Evolutionary conservation across 176 grass and related monocot species (phyloP), one percentile per base, ranked within the genome.

Genomic region (Hyparrhenia diplandra): DNA sequence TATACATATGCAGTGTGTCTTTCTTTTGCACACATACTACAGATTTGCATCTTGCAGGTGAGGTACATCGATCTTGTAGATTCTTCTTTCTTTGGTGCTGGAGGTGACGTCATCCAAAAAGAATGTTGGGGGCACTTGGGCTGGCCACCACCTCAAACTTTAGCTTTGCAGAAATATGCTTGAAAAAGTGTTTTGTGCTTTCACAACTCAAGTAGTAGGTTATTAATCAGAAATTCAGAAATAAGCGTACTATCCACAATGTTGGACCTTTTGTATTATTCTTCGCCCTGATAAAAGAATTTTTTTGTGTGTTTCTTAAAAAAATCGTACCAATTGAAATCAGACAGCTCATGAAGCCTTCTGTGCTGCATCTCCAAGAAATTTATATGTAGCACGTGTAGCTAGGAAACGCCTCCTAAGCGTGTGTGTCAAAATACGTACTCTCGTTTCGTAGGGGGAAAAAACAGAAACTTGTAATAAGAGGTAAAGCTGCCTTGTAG

Each of bases 51-150:
- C 70, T 1, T 64, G 57, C 55, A 73, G 67, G 8, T 18, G 63
- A 52, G 8, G 84, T n/a, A 39, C 67, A n/a, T n/a, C n/a, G n/a
- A 30, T 57, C 18, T 74, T 42, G 23, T 47, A 74, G 73, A 88
- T 83, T 78, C 80, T 83, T n/a, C 20, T 10, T 80, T 83, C 65
- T 77, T 80, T 75, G 49, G 70, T 59, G 35, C n/a, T 29, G 68
- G 21, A 41, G 76, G 37, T 68, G 75, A 69, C 81, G 67, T 74
- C 86, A 80, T n/a, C 29, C 18, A 64, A 35, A 67, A 73, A 59
- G 71, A 71, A 65, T 71, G 75, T 70, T 75, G n/a, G n/a, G 63
- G 42, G 34, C 24, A 59, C 55, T 59, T 4, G 27, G 60, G 27
- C 13, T 13, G 59, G 1, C 76, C 54, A 35, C 64, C 76, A 76